Conservation (phyloP, 2,329 filamentous ascomycete genomes). For the Ophiostoma tasmaniense region DNA sequence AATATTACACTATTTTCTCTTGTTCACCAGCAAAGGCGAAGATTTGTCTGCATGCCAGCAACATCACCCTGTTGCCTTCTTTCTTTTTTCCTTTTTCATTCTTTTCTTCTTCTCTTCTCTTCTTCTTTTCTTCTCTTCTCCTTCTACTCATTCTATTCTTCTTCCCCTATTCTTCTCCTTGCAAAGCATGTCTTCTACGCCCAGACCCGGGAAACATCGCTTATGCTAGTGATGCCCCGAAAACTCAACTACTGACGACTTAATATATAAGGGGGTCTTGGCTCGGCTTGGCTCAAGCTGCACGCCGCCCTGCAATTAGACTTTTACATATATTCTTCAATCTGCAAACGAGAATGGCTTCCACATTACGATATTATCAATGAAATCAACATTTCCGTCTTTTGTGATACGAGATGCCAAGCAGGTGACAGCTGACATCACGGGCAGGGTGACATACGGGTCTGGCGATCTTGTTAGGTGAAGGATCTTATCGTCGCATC, state of each 20-base stretch:
- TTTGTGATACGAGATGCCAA: neutral
- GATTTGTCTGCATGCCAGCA: neutral
- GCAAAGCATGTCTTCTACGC: neutral
- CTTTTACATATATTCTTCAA: no score
- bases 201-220: neutral
- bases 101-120: conserved; percentile 3
- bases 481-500: neutral
- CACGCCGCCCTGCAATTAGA: neutral
- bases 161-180: neutral
- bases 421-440: neutral
- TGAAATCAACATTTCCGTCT: no score
- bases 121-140: neutral
- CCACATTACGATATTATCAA: no score
- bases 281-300: neutral
- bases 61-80: neutral
- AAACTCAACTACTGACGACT: neutral
- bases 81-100: conserved; percentile 6
- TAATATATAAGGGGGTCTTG: neutral
- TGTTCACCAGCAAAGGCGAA: neutral
- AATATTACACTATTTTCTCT: neutral
- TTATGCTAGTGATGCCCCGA: neutral
- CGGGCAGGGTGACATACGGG: neutral
- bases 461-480: neutral
- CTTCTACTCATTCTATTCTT: neutral
- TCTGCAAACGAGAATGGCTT: neutral